These are phyloP conservation scores for Ustilaginoidea virens DNA, from an alignment of 2,329 filamentous ascomycete genomes.

Conservation along the genomic window DNA sequence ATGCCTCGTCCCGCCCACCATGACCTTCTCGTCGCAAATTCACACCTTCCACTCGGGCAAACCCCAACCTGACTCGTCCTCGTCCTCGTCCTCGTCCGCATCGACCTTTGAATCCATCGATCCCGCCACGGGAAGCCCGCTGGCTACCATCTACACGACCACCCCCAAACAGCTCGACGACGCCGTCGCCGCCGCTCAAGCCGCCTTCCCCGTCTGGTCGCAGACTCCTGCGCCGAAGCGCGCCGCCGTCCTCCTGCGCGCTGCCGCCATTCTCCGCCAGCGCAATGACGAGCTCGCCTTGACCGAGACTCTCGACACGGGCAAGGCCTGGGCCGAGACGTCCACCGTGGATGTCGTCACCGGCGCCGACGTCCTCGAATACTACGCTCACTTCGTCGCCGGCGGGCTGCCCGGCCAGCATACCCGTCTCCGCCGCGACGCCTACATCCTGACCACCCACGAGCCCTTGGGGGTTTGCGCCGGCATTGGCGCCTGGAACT, in stretches of 20 bases:
- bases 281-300: constrained; percentile 68
- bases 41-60: constrained; percentile 66
- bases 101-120: constrained; percentile 58
- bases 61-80: constrained; percentile 39
- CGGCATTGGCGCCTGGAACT: constrained; percentile 85
- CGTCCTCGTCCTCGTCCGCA: constrained; percentile 37
- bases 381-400: constrained; percentile 67
- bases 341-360: constrained; percentile 71
- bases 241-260: constrained; percentile 62
- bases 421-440: constrained; percentile 55
- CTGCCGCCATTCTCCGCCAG: constrained; percentile 55
- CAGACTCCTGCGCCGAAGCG: constrained; percentile 58
- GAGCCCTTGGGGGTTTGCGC: constrained; percentile 71
- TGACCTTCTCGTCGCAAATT: constrained; percentile 22
- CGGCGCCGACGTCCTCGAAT: constrained; percentile 73
- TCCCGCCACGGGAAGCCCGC: constrained; percentile 51
- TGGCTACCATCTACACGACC: constrained; percentile 59
- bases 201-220: constrained; percentile 64
- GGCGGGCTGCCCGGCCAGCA: constrained; percentile 72
- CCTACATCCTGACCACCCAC: constrained; percentile 73
- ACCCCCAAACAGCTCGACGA: constrained; percentile 52
- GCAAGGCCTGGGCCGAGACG: constrained; percentile 75
- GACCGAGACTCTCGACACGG: constrained; percentile 72
- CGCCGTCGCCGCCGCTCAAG: constrained; percentile 53
- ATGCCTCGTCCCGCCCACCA: constrained; percentile 7